phyloP scores from a whole-genome alignment of 169 alveolate genomes.

The Babesia divergens region DNA sequence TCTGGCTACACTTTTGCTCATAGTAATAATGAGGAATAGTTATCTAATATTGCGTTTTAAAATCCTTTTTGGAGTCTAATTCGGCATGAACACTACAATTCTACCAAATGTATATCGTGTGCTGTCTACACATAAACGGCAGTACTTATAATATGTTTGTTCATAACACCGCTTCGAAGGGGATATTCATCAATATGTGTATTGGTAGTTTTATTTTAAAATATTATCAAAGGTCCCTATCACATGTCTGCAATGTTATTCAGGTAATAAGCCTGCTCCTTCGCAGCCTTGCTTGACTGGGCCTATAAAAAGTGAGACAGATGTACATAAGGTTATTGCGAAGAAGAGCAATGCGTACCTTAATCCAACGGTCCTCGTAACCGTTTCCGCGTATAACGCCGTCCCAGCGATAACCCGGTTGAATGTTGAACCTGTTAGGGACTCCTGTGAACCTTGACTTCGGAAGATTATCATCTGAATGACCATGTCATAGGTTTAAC shows the following conservation, averaged over 20 bases:
- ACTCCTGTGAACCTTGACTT: conserved; percentile 83
- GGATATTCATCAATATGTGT: too few species aligned
- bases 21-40: not conserved
- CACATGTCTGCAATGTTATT: conserved; percentile 58
- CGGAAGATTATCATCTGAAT: conserved; percentile 60
- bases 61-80: not conserved
- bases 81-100: too few species aligned
- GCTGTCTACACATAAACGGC: too few species aligned
- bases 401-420: conserved; percentile 95
- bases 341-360: conserved; percentile 20
- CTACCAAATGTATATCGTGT: too few species aligned
- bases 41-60: not conserved
- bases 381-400: conserved; percentile 94
- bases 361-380: conserved; percentile 82
- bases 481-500: not conserved
- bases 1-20: not conserved
- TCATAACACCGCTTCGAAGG: too few species aligned
- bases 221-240: not conserved
- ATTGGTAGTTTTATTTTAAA: too few species aligned
- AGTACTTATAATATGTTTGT: too few species aligned
- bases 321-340: too few species aligned
- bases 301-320: conserved; percentile 4
- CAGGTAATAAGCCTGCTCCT: conserved; percentile 24
- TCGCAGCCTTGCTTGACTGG: conserved; percentile 13
- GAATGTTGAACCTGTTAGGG: conserved; percentile 87